Evolutionary conservation across 306 rosid genomes (phyloP), one percentile per base, ranked within the genome.

Genomic region (Gastrolobium bilobum): DNA sequence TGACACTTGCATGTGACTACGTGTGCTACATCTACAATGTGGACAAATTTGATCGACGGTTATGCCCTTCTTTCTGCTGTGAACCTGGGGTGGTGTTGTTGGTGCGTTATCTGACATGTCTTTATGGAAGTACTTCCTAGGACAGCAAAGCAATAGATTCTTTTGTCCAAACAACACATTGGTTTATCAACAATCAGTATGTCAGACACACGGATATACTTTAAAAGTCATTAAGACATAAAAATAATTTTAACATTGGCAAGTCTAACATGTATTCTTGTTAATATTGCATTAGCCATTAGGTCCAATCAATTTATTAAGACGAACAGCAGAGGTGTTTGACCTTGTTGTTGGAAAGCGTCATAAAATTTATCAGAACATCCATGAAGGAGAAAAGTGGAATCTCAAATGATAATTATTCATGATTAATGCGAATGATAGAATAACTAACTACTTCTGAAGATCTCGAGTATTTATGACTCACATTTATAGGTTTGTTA

Each of bases 11-110:
- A 81, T 74, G 68, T 73, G 79, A 26, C n/a, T 40, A 30, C 10
- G 70, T 68, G 59, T 81, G 53, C 48, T 62, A 10, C 60, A 44
- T 67, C 42, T 13, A 30, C 29, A 43, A 6, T 60, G 38, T 53
- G 80, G 76, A 85, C 81, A 85, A 53, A 74, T 60, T 78, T 82
- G 86, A 78, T 53, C 59, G 26, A 71, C 31, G 14, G 65, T 52
- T 81, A 9, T 62, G 14, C 59, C 79, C 47, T 67, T 63, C 26
- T 77, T 43, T 50, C 13, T 42, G 11, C 73, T 63, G 82, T 64
- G 66, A 76, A 71, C 31, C 68, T 67, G 10, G 40, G 57, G 0
- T 20, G 39, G 51, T 40, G 7, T 56, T 47, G 14, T 75, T 59
- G 68, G 53, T 71, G 64, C 8, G 34, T 60, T 43, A 76, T 77